Evolutionary conservation across 139 green algal genomes (phyloP), one percentile per base, ranked within the genome.

Genomic region (Pedinophyceae sp.): DNA sequence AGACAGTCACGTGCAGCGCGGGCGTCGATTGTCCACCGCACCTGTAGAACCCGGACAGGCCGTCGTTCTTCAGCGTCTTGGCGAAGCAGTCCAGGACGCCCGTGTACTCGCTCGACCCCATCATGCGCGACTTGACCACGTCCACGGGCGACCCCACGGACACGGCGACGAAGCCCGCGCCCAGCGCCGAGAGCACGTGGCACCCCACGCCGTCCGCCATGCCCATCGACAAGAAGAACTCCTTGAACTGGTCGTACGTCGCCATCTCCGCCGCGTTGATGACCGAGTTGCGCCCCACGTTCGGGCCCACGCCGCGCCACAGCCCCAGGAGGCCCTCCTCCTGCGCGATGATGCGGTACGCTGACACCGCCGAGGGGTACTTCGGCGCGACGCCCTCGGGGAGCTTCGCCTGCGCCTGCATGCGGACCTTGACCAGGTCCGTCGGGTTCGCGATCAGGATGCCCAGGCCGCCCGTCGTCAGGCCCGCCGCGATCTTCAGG

Each of bases 181-280:
- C 90, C 20, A 95, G 69, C 30, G 82, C 84, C 30, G 53, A 57
- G 13, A 65, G 0, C 7, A 75, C 50, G 39, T 79, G 70, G 28
- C 48, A 68, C 4, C 6, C 15, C 27, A 76, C 55, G 29, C 56
- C 49, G 54, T 79, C 70, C 23, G 29, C 0, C 20, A 71, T 43
- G 15, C 19, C 26, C 7, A 15, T 23, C 25, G 23, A 6, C 50
- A 40, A 17, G 7, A 56, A 15, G 6, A 48, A 59, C 64, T 82
- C 28, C 63, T 93, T 94, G 60, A 92, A 84, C 71, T 94, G 82
- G 70, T 97, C 90, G 57, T 97, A 98, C 7, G 58, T 80, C 27
- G 90, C 90, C 50, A 97, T 78, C 77, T 97, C 90, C 1, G 86
- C 85, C 2, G 90, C 90, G 57, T 98, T 98, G 71, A 98, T 93